Evolutionary conservation across 192 early-diverging fungal genomes (phyloP), one percentile per base, ranked within the genome.

Genomic region (Allomyces javanicus): DNA sequence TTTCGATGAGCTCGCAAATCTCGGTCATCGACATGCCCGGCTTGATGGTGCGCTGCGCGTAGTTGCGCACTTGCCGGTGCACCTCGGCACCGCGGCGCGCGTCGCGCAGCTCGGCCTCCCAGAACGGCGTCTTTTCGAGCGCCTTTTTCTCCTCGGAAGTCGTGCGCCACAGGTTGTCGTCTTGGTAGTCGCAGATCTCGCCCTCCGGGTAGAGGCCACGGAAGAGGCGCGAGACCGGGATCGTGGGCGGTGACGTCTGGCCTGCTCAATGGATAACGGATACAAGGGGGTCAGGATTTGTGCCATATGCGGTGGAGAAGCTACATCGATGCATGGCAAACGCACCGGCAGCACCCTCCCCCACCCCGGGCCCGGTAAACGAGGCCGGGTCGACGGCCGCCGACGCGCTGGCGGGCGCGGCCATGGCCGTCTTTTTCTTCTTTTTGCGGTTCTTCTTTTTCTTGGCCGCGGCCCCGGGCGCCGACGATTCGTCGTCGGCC

Each of bases 11-110:
- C 70, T 99, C 92, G 33, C 80, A 79, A 68, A 99, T 90, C 10
- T 92, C 90, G 27, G 87, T 92, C 89, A 96, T 87, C 19, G 84
- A 79, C 88, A 99, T 91, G 40, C 96, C 96, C 24, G 96, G 94
- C 75, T 89, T 89, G 71, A 99, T 90, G 50, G 73, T 75, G 62
- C 82, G 76, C 45, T 80, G 83, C 24, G 86, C 93, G 72, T 94
- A 89, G 62, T 73, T 66, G 26, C 96, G 88, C 7, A 97, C 96
- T 63, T 89, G 81, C 69, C 93, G 84, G 72, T 99, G 96, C 22
- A 97, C 94, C 73, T 99, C 96, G 19, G 94, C 93, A 7, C 90
- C 91, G 55, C 81, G 78, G 24, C 96, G 83, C 62, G 91, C 72
- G 25, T 96, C 89, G 64, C 87, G 86, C 70, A 90, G 85, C 66